Evolutionary conservation across 208 protist genomes (phyloP), one percentile per base, ranked within the genome.

Genomic region (Wallacemonas rigidus): DNA sequence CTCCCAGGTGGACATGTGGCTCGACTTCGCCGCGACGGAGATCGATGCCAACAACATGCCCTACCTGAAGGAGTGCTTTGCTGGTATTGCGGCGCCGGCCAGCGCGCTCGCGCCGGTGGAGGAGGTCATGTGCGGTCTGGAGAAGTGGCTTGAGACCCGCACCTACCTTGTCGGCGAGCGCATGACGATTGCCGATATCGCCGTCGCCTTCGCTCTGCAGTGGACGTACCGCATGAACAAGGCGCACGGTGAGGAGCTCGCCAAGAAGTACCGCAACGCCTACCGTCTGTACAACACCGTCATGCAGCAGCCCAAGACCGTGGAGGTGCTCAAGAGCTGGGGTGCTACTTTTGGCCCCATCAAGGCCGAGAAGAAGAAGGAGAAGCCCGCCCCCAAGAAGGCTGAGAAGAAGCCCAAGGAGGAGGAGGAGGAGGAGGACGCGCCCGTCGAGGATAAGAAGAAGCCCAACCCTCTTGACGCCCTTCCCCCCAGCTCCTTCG

Each of bases 81-180:
- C 38, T 3, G 76, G 74, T 17, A 51, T 44, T 15, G 68, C 76
- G 44, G 53, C 70, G 11, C 60, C 60, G 6, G 71, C 86, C 17
- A 58, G 71, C 6, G 73, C 88, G 3, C 73, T 83, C 38, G 64
- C 57, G 3, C 4, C 45, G 38, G 45, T 90, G 61, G 74, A 88
- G 69, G 84, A 88, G 74, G 77, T 70, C 53, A 51, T 94, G n/a
- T 38, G 61, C 0, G 86, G 82, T 8, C 80, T 94, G 12, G 91
- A 96, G 67, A 67, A 64, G 50, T 91, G 85, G 85, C 77, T 96
- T 50, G 81, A 92, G 82, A 90, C 76, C 50, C 83, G 89, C 80
- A 96, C 88, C 39, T 96, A 83, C 86, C 81, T 96, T 40, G 91
- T 94, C 4, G 89, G 88, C 48, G 89, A 96, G 85, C 85, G 87